These are phyloP conservation scores for Grosmannia penicillata DNA, from an alignment of 2,329 filamentous ascomycete genomes.

Conservation along the genomic window DNA sequence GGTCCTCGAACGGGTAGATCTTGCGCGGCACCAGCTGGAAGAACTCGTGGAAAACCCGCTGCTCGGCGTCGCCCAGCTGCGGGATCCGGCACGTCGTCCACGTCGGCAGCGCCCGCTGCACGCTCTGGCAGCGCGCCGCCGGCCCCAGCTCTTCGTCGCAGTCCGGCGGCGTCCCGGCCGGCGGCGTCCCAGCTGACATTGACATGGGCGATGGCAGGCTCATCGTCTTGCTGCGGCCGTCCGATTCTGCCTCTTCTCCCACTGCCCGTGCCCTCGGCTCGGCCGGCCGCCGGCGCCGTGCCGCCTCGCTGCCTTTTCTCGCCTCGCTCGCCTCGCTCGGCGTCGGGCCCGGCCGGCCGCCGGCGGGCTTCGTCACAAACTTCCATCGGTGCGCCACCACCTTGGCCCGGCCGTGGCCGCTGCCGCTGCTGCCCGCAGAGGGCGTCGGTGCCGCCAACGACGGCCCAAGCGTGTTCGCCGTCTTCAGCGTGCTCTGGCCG, in stretches of 20 bases:
- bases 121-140: constrained; percentile 4
- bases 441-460: constrained; percentile 5
- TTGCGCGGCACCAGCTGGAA: constrained; percentile 15
- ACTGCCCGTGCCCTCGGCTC: too few relatives aligned
- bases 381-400: constrained; percentile 13
- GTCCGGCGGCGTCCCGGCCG: too few relatives aligned
- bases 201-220: too few relatives aligned
- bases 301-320: not conserved
- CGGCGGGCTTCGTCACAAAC: constrained; percentile 13
- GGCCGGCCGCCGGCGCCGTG: not conserved
- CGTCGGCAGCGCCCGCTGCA: constrained; percentile 7
- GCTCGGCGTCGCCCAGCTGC: constrained; percentile 13
- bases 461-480: too few relatives aligned
- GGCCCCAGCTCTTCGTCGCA: too few relatives aligned
- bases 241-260: too few relatives aligned
- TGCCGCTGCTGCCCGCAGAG: not conserved
- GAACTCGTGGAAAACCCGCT: constrained; percentile 16
- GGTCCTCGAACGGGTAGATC: constrained; percentile 18
- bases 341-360: not conserved
- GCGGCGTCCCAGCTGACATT: too few relatives aligned
- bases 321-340: not conserved
- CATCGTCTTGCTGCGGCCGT: too few relatives aligned
- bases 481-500: not conserved
- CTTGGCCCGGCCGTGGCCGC: not conserved
- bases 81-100: constrained; percentile 9